These are phyloP conservation scores for Dryas alaskensis DNA, from an alignment of 306 rosid genomes.

Conservation along the genomic window DNA sequence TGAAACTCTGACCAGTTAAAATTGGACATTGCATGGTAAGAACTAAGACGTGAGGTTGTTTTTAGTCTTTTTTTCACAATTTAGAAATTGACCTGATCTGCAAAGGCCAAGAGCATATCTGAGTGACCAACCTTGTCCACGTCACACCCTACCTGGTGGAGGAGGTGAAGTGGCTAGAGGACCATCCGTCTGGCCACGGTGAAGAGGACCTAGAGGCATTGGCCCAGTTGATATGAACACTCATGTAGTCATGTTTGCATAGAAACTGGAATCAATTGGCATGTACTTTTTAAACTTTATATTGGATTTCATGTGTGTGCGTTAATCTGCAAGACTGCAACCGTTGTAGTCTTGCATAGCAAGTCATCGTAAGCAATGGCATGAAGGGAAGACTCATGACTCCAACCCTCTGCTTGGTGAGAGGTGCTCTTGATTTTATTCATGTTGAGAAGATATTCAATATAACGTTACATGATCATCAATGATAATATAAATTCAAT, in stretches of 20 bases:
- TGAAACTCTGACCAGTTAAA: neutral
- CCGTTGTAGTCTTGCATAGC: too few relatives aligned
- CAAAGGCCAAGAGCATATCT: constrained; percentile 93
- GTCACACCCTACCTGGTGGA: constrained; percentile 88
- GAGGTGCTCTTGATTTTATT: neutral
- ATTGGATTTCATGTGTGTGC: neutral
- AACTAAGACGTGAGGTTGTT: neutral
- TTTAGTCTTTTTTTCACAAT: neutral
- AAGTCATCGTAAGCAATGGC: too few relatives aligned
- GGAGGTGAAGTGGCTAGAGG: constrained; percentile 89
- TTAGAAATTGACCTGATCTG: constrained; percentile 46
- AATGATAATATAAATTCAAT: neutral
- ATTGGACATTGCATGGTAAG: neutral
- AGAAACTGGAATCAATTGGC: neutral
- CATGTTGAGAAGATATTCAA: constrained; percentile 1
- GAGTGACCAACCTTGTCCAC: constrained; percentile 64
- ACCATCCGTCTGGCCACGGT: constrained; percentile 65
- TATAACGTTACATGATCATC: neutral
- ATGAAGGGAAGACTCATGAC: too few relatives aligned
- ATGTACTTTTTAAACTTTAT: neutral
- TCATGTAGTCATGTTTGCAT: too few relatives aligned
- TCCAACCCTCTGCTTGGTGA: neutral
- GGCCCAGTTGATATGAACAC: constrained; percentile 27
- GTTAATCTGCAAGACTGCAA: neutral
- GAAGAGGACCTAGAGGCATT: constrained; percentile 61